A percentile compares a stretch with the other conserved stretches of the same genome.
Evolutionary conservation across 306 rosid genomes (phyloP).

Genomic region (Begonia peltatifolia): DNA sequence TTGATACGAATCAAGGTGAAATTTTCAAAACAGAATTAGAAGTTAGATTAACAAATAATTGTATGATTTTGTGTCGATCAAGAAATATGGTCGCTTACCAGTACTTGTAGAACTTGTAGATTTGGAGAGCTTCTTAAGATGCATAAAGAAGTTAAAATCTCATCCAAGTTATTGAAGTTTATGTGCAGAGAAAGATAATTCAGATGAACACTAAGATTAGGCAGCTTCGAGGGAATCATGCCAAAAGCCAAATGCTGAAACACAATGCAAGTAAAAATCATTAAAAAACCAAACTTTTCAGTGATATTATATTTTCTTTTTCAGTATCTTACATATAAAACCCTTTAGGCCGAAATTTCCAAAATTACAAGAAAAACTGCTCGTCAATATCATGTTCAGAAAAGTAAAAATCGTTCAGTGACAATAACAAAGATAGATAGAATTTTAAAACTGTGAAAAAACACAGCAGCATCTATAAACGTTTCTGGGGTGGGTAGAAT

Average conservation of each 20-base stretch:
- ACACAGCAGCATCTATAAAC: too few relatives aligned
- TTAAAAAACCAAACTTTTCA: too few relatives aligned
- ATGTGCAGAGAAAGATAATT: constrained; percentile 38
- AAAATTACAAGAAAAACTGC: too few relatives aligned
- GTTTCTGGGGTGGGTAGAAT: neutral
- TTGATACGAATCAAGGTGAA: neutral
- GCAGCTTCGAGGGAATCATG: constrained; percentile 24
- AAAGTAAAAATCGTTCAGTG: too few relatives aligned
- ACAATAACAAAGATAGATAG: too few relatives aligned
- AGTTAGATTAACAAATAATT: neutral
- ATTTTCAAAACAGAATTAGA: neutral
- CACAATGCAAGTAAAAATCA: constrained; percentile 1
- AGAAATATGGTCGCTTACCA: constrained; percentile 24
- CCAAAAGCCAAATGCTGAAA: constrained; percentile 42
- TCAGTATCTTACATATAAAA: too few relatives aligned
- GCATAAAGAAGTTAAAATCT: constrained; percentile 37
- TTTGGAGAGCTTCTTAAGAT: constrained; percentile 41
- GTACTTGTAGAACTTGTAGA: constrained; percentile 39
- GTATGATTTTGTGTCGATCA: neutral
- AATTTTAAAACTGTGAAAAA: too few relatives aligned
- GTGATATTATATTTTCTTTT: too few relatives aligned
- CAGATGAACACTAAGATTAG: constrained; percentile 30
- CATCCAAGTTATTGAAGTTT: constrained; percentile 33
- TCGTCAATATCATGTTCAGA: too few relatives aligned
- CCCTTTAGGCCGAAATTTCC: too few relatives aligned